Evolutionary conservation across 2,329 filamentous ascomycete species (phyloP).

Genomic region (Elsinoe perseae): DNA sequence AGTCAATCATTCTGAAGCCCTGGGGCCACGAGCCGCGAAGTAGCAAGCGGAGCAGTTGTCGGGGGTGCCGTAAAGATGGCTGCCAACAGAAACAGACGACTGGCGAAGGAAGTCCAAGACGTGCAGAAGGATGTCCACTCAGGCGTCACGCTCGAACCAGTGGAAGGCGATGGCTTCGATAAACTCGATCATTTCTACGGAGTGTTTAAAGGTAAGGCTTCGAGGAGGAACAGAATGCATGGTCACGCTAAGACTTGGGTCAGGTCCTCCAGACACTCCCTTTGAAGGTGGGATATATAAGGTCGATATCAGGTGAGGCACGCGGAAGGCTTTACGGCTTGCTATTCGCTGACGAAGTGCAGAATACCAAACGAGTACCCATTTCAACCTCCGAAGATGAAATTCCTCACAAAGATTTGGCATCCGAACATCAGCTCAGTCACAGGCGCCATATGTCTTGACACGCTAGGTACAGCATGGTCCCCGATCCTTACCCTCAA

Average conservation of each 20-base stretch:
- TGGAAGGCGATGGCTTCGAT: constrained; percentile 34
- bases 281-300: constrained; percentile 79
- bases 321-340: not conserved
- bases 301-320: constrained; percentile 60
- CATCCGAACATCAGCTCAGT: constrained; percentile 94
- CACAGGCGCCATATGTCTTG: constrained; percentile 92
- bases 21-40: not conserved
- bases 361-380: constrained; percentile 78
- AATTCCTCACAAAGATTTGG: constrained; percentile 89
- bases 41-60: not conserved
- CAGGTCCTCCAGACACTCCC: constrained; percentile 71
- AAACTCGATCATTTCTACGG: constrained; percentile 68
- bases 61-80: constrained; percentile 32
- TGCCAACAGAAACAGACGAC: constrained; percentile 52
- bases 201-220: constrained; percentile 66
- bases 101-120: constrained; percentile 69
- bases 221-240: too few species aligned
- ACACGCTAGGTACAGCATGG: constrained; percentile 84
- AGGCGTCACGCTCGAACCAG: constrained; percentile 61
- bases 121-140: constrained; percentile 68
- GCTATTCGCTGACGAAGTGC: constrained; percentile 27
- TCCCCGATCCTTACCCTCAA: constrained; percentile 96
- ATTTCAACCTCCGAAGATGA: constrained; percentile 86
- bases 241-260: not conserved
- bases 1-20: too few species aligned